Evolutionary conservation across 257 asterid species (phyloP).

Genomic region (Lycium ferocissimum): DNA sequence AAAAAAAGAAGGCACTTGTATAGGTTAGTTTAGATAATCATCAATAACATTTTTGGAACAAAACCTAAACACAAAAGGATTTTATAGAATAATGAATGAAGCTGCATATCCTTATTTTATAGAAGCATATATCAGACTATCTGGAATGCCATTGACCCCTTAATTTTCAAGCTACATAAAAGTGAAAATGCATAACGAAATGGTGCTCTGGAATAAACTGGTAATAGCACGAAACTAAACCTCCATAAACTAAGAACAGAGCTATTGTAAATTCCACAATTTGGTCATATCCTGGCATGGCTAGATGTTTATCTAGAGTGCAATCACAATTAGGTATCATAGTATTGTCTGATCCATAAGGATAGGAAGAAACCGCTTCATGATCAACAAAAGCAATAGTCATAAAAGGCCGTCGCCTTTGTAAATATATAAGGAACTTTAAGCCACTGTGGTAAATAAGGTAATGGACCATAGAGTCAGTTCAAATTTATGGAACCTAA

Average conservation of each 20-base stretch:
- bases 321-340: background rate
- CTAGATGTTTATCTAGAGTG: background rate
- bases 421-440: background rate
- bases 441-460: no score
- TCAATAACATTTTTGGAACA: constrained; percentile 17
- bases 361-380: no score
- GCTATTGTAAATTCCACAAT: no score
- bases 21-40: background rate
- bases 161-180: background rate
- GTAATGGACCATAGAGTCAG: background rate
- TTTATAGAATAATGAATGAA: background rate
- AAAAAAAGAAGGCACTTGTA: constrained; percentile 21
- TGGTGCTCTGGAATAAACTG: background rate
- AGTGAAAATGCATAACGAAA: background rate
- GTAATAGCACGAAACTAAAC: background rate
- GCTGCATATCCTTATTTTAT: background rate
- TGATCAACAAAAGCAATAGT: no score
- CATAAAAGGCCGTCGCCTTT: no score
- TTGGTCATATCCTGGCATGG: background rate
- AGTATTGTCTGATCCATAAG: no score
- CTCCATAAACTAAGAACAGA: background rate
- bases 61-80: background rate
- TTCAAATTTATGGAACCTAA: background rate
- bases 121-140: background rate
- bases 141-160: background rate